A percentile compares a stretch with the other conserved stretches of the same genome.
phyloP scores from a whole-genome alignment of 345 rosid species.

The Pistacia vera region DNA sequence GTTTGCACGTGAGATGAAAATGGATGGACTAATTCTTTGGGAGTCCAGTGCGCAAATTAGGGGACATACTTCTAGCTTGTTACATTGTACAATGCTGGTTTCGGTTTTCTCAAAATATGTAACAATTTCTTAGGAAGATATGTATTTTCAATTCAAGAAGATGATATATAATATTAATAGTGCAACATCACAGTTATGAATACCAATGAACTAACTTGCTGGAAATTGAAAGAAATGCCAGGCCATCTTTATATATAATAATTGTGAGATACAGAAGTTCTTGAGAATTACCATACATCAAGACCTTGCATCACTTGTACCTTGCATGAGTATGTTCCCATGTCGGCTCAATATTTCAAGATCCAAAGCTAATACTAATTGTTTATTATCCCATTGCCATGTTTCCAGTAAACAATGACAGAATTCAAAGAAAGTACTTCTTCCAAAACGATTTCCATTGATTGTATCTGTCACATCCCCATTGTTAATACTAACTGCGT shows the following conservation, averaged over 20 bases:
- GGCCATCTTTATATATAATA: neutral
- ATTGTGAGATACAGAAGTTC: neutral
- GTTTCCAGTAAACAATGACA: slow-evolving; percentile 10
- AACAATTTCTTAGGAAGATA: slow-evolving; percentile 14
- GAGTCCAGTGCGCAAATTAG: neutral
- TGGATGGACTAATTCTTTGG: neutral
- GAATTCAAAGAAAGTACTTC: neutral
- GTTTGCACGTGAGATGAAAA: too few species aligned
- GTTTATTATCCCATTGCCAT: slow-evolving; percentile 18
- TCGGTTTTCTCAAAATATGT: neutral
- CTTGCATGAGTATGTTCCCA: slow-evolving; percentile 23
- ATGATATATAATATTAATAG: too few species aligned
- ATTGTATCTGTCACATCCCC: slow-evolving; percentile 4
- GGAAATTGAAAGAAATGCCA: neutral
- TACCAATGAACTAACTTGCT: neutral
- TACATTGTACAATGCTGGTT: slow-evolving; percentile 12
- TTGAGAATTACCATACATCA: neutral
- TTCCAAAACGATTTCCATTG: slow-evolving; percentile 13
- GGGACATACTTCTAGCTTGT: neutral
- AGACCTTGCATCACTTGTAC: neutral
- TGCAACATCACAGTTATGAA: neutral
- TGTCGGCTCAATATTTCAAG: slow-evolving; percentile 19
- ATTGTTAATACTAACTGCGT: slow-evolving; percentile 1
- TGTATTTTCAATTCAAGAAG: neutral
- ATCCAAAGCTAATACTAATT: slow-evolving; percentile 13